Evolutionary conservation across 345 rosid species (phyloP).

Genomic region (Schrenkiella parvula): DNA sequence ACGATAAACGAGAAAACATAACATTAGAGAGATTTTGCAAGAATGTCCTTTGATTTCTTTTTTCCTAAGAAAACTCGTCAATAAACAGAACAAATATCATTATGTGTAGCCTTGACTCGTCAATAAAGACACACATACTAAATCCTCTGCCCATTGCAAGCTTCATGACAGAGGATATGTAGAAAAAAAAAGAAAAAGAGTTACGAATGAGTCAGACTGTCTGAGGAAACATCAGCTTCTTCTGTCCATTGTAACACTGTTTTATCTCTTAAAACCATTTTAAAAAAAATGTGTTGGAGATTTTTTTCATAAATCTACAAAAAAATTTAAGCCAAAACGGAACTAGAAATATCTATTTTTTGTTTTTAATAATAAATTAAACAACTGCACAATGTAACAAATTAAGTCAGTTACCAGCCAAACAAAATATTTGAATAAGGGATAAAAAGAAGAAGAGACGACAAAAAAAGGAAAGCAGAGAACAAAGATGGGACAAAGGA

Average conservation of each 20-base stretch:
- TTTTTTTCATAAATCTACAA: neutral
- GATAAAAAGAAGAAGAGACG: neutral
- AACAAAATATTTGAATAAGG: neutral
- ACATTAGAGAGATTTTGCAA: too few relatives aligned
- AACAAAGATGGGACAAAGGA: neutral
- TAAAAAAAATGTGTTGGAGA: neutral
- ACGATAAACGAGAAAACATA: too few relatives aligned
- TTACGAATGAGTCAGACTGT: constrained; percentile 26
- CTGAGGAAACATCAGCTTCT: constrained; percentile 21
- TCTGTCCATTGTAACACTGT: neutral
- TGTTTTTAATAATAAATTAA: neutral
- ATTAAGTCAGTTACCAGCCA: too few relatives aligned
- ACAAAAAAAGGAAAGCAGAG: neutral
- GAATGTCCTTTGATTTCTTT: too few relatives aligned
- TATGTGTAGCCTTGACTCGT: too few relatives aligned
- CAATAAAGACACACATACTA: too few relatives aligned
- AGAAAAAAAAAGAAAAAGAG: neutral
- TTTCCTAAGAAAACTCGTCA: too few relatives aligned
- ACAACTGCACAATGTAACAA: neutral
- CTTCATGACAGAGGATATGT: constrained; percentile 14
- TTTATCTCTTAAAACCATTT: neutral
- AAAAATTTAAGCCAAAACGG: neutral
- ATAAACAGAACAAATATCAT: too few relatives aligned
- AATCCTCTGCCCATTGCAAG: too few relatives aligned
- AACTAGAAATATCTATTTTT: neutral